Evolutionary conservation across 495 filamentous ascomycete species (phyloP), one percentile per base, ranked within the genome.

Genomic region (Penicillium dipodomyicola): DNA sequence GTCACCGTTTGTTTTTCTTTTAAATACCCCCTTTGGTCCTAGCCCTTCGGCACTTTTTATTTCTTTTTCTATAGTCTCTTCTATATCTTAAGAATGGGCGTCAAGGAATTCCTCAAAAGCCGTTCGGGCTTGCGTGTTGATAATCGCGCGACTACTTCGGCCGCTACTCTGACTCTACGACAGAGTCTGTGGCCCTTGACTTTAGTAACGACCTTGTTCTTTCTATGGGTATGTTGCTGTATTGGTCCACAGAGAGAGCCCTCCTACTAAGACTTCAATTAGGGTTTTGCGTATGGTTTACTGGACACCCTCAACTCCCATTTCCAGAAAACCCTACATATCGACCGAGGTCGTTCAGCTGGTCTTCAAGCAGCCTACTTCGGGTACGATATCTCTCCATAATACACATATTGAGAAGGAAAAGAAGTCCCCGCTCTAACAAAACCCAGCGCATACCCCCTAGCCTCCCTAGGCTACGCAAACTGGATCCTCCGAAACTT

Each of bases 191-290:
- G 76, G 62, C 78, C 79, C 11, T 69, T 82, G 45, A 59, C 66
- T 12, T 67, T 83, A 6, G 78, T 72, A 55, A 78, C 73, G 22
- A 79, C 85, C 52, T 74, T 90, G n/a, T 90, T 89, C 73, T 89
- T 92, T 68, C 72, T 90, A 47, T 90, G 86, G 88, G 72, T 74
- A 59, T 65, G 29, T 65, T 14, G 15, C n/a, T 12, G 4, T 14
- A 17, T 19, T 10, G 40, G 40, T 12, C 11, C 4, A 10, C 19
- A 14, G 2, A 12, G 9, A 22, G 3, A 27, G 19, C 20, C 15
- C 22, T 14, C 12, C 15, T 29, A 27, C 17, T 56, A 32, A 49
- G 7, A 29, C 33, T n/a, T 3, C 17, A 10, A 19, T 22, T 62
- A 79, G 80, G 80, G 80, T 9, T 83, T 83, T 45, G 77, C 79